Evolutionary conservation across 306 rosid species (phyloP), one percentile per base, ranked within the genome.

Genomic region (Castanopsis chinensis): DNA sequence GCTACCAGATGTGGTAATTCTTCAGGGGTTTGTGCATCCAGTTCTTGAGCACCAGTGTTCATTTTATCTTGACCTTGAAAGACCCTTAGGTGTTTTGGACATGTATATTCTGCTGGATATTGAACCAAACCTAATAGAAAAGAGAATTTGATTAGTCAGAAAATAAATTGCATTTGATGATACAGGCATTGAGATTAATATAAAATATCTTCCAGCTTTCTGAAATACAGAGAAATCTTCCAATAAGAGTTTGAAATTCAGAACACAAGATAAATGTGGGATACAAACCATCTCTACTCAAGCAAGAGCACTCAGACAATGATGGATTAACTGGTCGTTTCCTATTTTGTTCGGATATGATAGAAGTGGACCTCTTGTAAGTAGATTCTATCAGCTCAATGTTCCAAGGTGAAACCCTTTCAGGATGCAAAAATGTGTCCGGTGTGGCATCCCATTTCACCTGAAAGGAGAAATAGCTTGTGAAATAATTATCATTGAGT

Each of bases 331-430:
- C 72, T 51, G 41, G 27, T 28, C 57, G 61, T 18, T 71, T 60
- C 81, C 82, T 89, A 73, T 87, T 90, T 20, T 75, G 72, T 53
- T 37, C 54, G 52, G 83, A 64, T 28, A 58, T 79, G 74, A 68
- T 54, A 37, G 76, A 37, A 70, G 28, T 13, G 8, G 32, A 73
- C 37, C 55, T 71, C 59, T 59, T 82, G 72, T 71, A 70, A 14
- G 75, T 27, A 54, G 81, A 69, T 52, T 68, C 84, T 53, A 69
- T 69, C 61, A 87, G 84, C 64, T 85, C 82, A 71, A 93, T 84
- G 82, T 84, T 80, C 97, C 97, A 93, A 37, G 90, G 92, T 75
- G 89, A 88, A 43, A 93, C 90, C 79, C 89, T 93, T 79, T 87
- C 86, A 69, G 90, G 82, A 55, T 64, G 83, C 74, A 65, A 43